Conservation (phyloP, 345 rosid species). For the Corymbia maculata region DNA sequence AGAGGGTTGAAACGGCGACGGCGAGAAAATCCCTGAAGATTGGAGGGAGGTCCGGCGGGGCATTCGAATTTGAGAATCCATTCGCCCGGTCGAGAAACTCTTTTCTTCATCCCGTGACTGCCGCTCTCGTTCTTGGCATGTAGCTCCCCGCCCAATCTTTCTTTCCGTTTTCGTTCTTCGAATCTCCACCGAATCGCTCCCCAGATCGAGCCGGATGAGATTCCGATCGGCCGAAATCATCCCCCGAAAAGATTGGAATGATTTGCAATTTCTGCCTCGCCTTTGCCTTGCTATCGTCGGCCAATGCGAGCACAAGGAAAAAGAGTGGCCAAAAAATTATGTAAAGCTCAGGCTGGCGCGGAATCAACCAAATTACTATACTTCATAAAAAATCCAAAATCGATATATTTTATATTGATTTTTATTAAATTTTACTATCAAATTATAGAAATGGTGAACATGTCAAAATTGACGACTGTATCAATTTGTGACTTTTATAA, state of each 20-base stretch:
- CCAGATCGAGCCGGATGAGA: not conserved
- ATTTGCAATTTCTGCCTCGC: not conserved
- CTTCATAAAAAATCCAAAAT: no score
- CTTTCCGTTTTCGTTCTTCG: not conserved
- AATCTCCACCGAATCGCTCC: not conserved
- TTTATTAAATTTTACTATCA: accelerated
- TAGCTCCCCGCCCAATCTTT: not conserved
- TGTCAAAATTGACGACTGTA: accelerated
- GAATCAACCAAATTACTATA: no score
- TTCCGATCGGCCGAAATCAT: not conserved
- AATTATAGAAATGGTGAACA: no score
- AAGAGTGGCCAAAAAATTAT: not conserved
- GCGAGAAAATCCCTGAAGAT: not conserved
- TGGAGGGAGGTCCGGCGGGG: not conserved
- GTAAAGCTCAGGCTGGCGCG: not conserved
- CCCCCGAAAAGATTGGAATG: not conserved
- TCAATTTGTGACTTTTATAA: no score
- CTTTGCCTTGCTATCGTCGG: not conserved
- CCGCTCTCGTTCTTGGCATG: not conserved
- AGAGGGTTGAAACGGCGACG: not conserved
- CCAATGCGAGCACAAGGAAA: accelerated
- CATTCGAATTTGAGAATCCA: not conserved
- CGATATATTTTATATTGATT: no score
- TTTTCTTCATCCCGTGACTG: not conserved
- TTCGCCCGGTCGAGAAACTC: not conserved